Evolutionary conservation across 495 filamentous ascomycete species (phyloP), one percentile per base, ranked within the genome.

Genomic region (Penicillium odoratum): DNA sequence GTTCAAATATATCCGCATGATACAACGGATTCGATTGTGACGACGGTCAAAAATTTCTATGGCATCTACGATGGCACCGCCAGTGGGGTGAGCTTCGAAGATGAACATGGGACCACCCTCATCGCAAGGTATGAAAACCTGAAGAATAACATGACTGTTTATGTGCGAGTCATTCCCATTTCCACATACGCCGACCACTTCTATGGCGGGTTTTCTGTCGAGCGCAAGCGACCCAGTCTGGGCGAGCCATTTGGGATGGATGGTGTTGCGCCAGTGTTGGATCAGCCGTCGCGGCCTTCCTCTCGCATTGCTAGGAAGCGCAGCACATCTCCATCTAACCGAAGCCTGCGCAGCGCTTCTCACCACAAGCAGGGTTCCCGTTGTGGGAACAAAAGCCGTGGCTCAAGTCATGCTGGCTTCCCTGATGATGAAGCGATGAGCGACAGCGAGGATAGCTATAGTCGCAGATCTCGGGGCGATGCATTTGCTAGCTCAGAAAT

Each of bases 51-150:
- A 78, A 97, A 96, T 76, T 97, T 97, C 78, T 97, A 94, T 70
- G 94, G 92, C 40, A 83, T 98, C 62, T 94, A 95, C 64, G 85
- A 90, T 57, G 81, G 83, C 58, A 82, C 84, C 61, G 81, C 85
- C 60, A 83, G 84, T 69, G 89, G 91, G 56, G 83, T 98, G 68
- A 90, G 88, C 74, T 97, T 98, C 61, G 92, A 98, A 70, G 93
- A 97, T 74, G 82, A 87, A 43, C 72, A 89, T 60, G 91, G 89
- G 45, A 90, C 86, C 62, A 95, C 86, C 55, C 84, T 98, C 65
- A 97, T 98, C 69, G 91, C 94, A 48, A 85, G 90, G 57, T 96
- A 97, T 71, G 93, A 97, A 70, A 98, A 97, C 74, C 88, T 98
- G 60, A 79, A 78, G 59, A 85, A 96, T 76, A 86, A 91, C 65